Evolutionary conservation across 192 early-diverging fungal genomes (phyloP), one percentile per base, ranked within the genome.

Genomic region (Chytriomyces hyalinus): DNA sequence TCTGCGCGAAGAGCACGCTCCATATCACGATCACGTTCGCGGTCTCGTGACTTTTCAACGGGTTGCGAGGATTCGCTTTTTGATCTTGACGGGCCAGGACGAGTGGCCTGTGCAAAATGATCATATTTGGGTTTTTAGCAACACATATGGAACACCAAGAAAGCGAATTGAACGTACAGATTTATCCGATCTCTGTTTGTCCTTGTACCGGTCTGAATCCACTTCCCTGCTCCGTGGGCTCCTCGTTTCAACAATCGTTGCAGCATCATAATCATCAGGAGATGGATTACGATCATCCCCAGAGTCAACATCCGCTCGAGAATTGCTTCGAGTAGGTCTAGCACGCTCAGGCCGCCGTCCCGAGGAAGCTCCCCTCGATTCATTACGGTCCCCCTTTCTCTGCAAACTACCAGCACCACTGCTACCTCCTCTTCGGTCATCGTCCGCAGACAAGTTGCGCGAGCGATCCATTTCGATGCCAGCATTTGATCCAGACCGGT

Each of bases 1-100:
- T 73, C 71, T 22, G 44, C 45, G 13, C 71, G 17, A n/a, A 62
- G 57, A 22, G 26, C 3, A n/a, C 71, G 71, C 28, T 73, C 71
- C 24, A 48, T 6, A 17, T 73, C 71, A 65, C 63, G 63, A 22
- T 15, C 63, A 15, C 24, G 24, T 28, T 65, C 63, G 20, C 63
- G 63, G 11, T 65, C 63, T 22, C 63, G 63, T 43, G 63, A 65
- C 26, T 65, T 15, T 65, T 65, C 63, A 15, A 43, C 24, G 15
- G 26, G 15, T 15, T 28, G 20, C 15, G 63, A 11, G 1, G 63
- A 1, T 15, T 26, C 63, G 63, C 15, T 26, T 22, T 65, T 15
- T 26, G 24, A 28, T 15, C 17, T 1, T 43, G 63, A 65, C 26
- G 20, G 63, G 3, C 53, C 53, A 57, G 53, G 53, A 13, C 53